phyloP scores from a whole-genome alignment of 371 early-diverging fungal species.

The Parasitella parasitica region DNA sequence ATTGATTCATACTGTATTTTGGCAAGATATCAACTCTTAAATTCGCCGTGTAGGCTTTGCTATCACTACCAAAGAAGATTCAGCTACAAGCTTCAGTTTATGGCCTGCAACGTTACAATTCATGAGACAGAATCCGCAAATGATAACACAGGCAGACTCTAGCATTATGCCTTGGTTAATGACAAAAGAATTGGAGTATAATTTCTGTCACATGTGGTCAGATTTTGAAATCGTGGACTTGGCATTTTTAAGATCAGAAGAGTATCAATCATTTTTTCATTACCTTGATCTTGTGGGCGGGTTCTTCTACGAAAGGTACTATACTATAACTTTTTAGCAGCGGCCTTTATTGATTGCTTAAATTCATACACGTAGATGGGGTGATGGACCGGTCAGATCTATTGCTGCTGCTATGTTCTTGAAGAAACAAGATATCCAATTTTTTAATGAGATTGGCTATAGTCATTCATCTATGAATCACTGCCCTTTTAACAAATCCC shows the following conservation, averaged over 20 bases:
- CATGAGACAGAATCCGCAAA: conserved; percentile 34
- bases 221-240: conserved; percentile 68
- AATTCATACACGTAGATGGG: conserved; percentile 64
- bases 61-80: conserved; percentile 72
- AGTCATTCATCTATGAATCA: conserved; percentile 51
- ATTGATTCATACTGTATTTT: too few species aligned
- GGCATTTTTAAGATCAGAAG: conserved; percentile 69
- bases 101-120: conserved; percentile 67
- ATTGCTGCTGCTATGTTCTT: conserved; percentile 88
- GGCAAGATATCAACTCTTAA: too few species aligned
- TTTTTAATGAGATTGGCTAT: conserved; percentile 86
- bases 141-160: conserved; percentile 1
- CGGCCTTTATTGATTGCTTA: background rate
- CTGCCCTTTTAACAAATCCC: conserved; percentile 30
- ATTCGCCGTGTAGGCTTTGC: conserved; percentile 43
- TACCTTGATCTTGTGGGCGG: conserved; percentile 80
- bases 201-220: conserved; percentile 79
- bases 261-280: conserved; percentile 78
- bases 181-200: conserved; percentile 35
- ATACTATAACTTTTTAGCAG: background rate
- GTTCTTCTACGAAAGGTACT: conserved; percentile 90
- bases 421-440: conserved; percentile 75
- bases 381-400: conserved; percentile 60
- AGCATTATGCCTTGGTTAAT: conserved; percentile 35
- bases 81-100: conserved; percentile 59